These are phyloP conservation scores for Cladosporium sp. DNA, from an alignment of 2,329 filamentous ascomycete species.

Conservation along the genomic window DNA sequence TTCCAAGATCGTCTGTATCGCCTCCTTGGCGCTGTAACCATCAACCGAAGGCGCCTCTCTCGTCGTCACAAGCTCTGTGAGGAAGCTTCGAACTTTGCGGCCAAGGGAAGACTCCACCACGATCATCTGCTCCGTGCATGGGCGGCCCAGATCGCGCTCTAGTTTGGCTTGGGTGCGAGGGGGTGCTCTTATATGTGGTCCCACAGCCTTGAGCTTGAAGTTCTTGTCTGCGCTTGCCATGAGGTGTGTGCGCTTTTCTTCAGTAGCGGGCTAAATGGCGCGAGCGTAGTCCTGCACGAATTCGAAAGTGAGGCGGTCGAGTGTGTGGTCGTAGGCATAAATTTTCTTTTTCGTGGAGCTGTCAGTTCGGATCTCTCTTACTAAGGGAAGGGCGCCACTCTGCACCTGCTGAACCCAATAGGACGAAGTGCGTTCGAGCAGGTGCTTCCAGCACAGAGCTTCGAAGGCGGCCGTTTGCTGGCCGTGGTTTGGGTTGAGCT, in stretches of 20 bases:
- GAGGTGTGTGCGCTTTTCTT: background rate
- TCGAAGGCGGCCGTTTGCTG: background rate
- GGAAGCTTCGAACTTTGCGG: background rate
- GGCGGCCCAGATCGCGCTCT: background rate
- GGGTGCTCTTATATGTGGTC: background rate
- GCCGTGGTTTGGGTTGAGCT: background rate
- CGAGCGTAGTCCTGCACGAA: background rate
- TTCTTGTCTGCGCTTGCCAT: background rate
- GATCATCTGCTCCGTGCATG: background rate
- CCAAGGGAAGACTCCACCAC: background rate
- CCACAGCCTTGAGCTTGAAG: background rate
- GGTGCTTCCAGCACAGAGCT: background rate
- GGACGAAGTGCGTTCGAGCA: background rate
- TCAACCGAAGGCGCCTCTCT: background rate
- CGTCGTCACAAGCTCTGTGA: background rate
- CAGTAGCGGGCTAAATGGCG: background rate
- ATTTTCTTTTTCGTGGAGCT: background rate
- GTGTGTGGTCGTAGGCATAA: background rate
- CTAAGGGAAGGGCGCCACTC: background rate
- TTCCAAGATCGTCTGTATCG: background rate
- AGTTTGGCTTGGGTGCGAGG: background rate
- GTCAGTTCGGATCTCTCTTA: background rate
- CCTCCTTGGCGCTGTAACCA: background rate
- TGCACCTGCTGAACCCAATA: background rate
- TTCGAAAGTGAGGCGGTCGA: background rate